A percentile compares a stretch with the other conserved stretches of the same genome.
These are phyloP conservation scores for Geum urbanum DNA, from an alignment of 306 rosid species.

Conservation along the genomic window DNA sequence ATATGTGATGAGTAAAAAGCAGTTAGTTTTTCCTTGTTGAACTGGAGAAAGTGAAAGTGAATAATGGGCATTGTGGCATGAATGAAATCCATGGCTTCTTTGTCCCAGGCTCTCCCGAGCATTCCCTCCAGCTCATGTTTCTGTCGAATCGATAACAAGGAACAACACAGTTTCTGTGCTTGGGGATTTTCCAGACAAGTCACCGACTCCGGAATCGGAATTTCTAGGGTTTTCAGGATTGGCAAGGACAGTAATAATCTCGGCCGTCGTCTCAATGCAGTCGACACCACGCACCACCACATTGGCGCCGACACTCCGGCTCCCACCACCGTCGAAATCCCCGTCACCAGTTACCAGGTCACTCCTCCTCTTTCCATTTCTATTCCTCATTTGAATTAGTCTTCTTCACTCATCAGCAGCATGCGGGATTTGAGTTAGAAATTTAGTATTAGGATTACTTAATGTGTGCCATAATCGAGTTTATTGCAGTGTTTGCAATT, in stretches of 20 bases:
- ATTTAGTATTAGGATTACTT: no score
- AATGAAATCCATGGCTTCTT: slow-evolving; percentile 23
- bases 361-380: not conserved
- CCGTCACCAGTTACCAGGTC: slow-evolving; percentile 87
- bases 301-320: slow-evolving; percentile 28
- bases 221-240: slow-evolving; percentile 36
- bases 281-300: slow-evolving; percentile 37
- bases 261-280: slow-evolving; percentile 44
- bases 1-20: no score
- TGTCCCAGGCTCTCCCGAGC: slow-evolving; percentile 42
- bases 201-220: slow-evolving; percentile 23
- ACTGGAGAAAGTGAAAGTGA: no score
- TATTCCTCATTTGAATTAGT: not conserved
- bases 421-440: no score
- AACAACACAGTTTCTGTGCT: slow-evolving; percentile 26
- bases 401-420: no score
- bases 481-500: no score
- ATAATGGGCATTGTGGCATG: no score
- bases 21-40: no score
- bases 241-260: slow-evolving; percentile 28
- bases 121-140: slow-evolving; percentile 37
- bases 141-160: slow-evolving; percentile 24
- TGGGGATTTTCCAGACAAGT: slow-evolving; percentile 29
- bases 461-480: no score
- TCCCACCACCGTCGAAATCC: slow-evolving; percentile 55